Evolutionary conservation across 2,329 filamentous ascomycete species (phyloP), one percentile per base, ranked within the genome.

Genomic region (Corinectria fuckeliana): DNA sequence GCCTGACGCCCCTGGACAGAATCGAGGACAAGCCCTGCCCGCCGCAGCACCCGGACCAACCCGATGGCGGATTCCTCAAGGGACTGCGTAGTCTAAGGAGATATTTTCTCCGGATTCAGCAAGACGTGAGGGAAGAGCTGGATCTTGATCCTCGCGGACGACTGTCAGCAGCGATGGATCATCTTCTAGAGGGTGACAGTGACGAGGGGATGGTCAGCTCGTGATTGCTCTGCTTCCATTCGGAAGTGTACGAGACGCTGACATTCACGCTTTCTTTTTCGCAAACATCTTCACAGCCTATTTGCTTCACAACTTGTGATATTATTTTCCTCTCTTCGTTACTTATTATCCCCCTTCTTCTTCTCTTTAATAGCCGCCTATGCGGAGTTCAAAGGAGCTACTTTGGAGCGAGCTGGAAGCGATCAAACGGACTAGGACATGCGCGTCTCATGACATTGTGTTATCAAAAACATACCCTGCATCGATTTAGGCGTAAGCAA

Each of bases 61-160:
- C 96, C 6, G 95, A 99, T 68, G 85, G 88, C 25, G 95, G 95
- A 0, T 99, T 98, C 71, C 80, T 99, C 38, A 89, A 93, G 56
- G 95, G 95, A 0, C 77, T 99, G 58, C 83, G 89, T 50, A 92
- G 88, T 3, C 78, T 99, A 66, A 85, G 88, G 56, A 85, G 88
- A 72, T 98, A 97, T 74, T 96, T 99, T 70, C 83, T 93, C 68
- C 86, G 88, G 56, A 97, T 99, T 52, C 89, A 95, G 79, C 86
- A 86, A 68, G 93, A 98, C 63, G 84, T 94, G 28, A 77, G 84
- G 50, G 72, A 74, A 9, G 82, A 85, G 62, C 73, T 87, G 58
- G 83, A 81, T 4, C 68, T 87, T 34, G 77, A 76, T 32, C 67
- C 72, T 36, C 70, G 72, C n/a, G 71, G 73, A 11, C 61, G 71